phyloP scores from a whole-genome alignment of 1,139 yeast species.

The Taiozyma sp. region DNA sequence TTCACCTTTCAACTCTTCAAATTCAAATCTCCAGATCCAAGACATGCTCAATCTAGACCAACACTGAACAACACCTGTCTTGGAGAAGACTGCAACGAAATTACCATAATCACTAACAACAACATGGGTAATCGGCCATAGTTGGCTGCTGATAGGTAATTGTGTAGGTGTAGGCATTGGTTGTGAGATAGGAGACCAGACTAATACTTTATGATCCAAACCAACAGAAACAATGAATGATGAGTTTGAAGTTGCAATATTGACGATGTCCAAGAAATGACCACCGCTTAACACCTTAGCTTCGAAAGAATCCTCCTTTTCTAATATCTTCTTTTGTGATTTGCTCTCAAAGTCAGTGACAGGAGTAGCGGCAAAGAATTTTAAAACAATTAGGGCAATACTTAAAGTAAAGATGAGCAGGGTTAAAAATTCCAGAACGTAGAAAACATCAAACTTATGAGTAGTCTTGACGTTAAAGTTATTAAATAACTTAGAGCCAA shows the following conservation, averaged over 20 bases:
- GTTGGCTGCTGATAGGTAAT: constrained; percentile 37
- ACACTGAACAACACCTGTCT: constrained; percentile 46
- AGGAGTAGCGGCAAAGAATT: constrained; percentile 13
- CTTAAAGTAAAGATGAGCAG: constrained; percentile 36
- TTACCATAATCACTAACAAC: constrained; percentile 58
- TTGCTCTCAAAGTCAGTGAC: constrained; percentile 12
- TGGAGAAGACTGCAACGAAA: constrained; percentile 52
- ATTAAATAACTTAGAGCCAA: background rate
- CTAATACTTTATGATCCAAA: constrained; percentile 60
- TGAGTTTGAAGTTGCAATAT: constrained; percentile 46
- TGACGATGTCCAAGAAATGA: constrained; percentile 59
- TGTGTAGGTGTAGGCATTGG: constrained; percentile 42
- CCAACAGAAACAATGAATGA: constrained; percentile 67
- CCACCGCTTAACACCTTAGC: constrained; percentile 44
- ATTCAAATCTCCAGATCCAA: constrained; percentile 46
- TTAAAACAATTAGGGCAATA: constrained; percentile 15
- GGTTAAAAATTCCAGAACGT: constrained; percentile 38
- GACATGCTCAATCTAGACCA: constrained; percentile 49
- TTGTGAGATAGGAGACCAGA: constrained; percentile 65
- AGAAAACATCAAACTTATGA: constrained; percentile 35
- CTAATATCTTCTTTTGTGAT: constrained; percentile 5
- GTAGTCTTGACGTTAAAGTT: constrained; percentile 22
- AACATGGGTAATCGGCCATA: constrained; percentile 66
- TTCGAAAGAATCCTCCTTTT: constrained; percentile 17
- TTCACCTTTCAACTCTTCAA: constrained; percentile 27